phyloP scores from a whole-genome alignment of 371 early-diverging fungal species.

The Syncephalastrum contaminatum region DNA sequence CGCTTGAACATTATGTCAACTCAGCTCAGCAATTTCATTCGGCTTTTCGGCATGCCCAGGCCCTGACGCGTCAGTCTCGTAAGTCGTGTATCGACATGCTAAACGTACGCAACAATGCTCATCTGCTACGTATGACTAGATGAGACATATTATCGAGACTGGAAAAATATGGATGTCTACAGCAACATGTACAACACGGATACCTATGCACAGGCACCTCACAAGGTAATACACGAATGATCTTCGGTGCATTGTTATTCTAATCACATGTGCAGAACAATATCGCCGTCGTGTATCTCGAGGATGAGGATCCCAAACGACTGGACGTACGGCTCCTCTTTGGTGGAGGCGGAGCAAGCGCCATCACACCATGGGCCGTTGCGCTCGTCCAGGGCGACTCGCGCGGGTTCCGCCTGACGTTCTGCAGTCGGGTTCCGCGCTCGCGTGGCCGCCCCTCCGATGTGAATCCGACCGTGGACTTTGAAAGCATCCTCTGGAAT shows the following conservation, averaged over 20 bases:
- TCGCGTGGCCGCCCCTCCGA: neutral
- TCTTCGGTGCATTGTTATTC: neutral
- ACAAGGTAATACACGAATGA: slow-evolving; percentile 25
- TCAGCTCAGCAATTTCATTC: slow-evolving; percentile 16
- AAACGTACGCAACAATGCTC: neutral
- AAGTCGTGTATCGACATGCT: neutral
- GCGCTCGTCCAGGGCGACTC: slow-evolving; percentile 35
- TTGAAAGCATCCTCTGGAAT: slow-evolving; percentile 49
- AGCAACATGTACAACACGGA: slow-evolving; percentile 25
- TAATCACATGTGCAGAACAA: slow-evolving; percentile 26
- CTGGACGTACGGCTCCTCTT: slow-evolving; percentile 12
- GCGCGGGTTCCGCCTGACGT: slow-evolving; percentile 37
- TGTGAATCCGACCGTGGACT: slow-evolving; percentile 20
- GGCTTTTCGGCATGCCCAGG: slow-evolving; percentile 25
- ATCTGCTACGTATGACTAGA: slow-evolving; percentile 7
- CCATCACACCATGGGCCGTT: slow-evolving; percentile 37
- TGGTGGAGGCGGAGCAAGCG: neutral
- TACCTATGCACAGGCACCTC: slow-evolving; percentile 24
- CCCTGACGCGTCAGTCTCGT: slow-evolving; percentile 16
- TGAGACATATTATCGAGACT: slow-evolving; percentile 20
- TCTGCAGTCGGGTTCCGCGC: slow-evolving; percentile 20
- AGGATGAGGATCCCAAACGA: slow-evolving; percentile 20
- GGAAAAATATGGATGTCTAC: slow-evolving; percentile 28
- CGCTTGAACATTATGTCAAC: slow-evolving; percentile 6
- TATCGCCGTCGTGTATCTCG: slow-evolving; percentile 44